Base-by-base conservation (phyloP, 805 yeast species). In the Torulaspora maleeae region DNA sequence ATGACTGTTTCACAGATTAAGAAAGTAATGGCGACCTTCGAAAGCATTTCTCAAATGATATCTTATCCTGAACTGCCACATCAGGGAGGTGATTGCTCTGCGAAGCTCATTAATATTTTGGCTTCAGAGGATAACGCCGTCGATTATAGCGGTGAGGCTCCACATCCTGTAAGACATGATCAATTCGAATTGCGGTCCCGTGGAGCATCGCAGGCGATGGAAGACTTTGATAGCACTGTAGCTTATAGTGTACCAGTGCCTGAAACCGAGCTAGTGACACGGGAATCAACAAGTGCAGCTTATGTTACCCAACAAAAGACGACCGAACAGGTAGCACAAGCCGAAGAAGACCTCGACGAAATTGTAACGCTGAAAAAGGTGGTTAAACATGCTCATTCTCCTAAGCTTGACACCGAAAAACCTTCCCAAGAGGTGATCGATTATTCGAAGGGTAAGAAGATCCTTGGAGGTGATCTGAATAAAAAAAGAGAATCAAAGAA, bases 371-470 rank as follows among this genome's bases (percentile, higher is more conserved):
- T 76, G 39, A 68, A 69, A 36, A 63, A 57, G 32, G 51, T 47
- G 9, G 56, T 39, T 17, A 49, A 46, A 13, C 57, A 49, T 42
- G 44, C 44, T 28, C 44, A 35, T 19, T 22, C 30, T 13, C n/a
- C 19, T 40, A 30, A 45, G 41, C 29, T 33, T 36, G 13, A 45
- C 29, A 22, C 34, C 41, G 37, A 13, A 41, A 38, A 32, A 27
- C 41, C 13, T 40, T 22, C 27, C 6, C 58, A 48, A 11, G 63
- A 66, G 10, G 61, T 63, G 5, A 56, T 78, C 38, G 80, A 79
- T 54, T 79, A 77, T 50, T 53, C 62, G 0, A 69, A 60, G 27
- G 71, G 74, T 12, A 70, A 71, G 25, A 75, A 70, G 45, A 64
- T 77, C 11, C 59, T 78, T 47, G 58, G 59, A 9, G 58, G 58